Evolutionary conservation across 2,329 filamentous ascomycete genomes (phyloP), one percentile per base, ranked within the genome.

Genomic region (Alternaria sp.): DNA sequence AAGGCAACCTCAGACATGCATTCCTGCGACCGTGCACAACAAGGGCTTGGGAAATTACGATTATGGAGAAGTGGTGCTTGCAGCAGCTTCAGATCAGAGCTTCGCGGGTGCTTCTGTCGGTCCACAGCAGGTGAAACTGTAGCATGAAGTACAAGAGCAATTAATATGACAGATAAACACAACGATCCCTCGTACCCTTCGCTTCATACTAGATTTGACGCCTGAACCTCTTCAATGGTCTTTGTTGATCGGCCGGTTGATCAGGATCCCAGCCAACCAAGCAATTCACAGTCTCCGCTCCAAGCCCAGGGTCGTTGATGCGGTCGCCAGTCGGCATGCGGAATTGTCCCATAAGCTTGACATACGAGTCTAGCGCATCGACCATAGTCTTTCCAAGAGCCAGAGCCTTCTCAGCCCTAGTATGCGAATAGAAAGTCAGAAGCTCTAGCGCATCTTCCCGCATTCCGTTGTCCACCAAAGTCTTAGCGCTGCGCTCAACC

Each of bases 271-370:
- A 69, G 2, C 74, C 73, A 9, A 76, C 74, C 25, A 75, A 61
- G 21, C 74, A 76, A 45, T 75, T 76, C 11, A 74, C 74, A 10
- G 74, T 75, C 59, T 76, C 73, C 8, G 71, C 69, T 3, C 74
- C 74, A 43, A 68, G 61, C 8, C 73, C 74, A 5, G 70, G 68
- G 54, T 74, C 73, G 30, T 76, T 75, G 58, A 76, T 76, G 9
- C 66, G 62, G 17, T 62, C 51, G 3, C 72, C 73, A 15, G 43
- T 59, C 9, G 73, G 73, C 50, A 52, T 63, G 15, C 62, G 61
- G 43, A 72, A 75, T 13, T 65, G 63, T 5, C 71, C 71, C 21
- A 62, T 71, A 43, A 75, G 50, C 61, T 76, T 74, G 13, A 73
- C 63, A 52, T 74, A 72, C 11, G 69, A 59, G 46, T 74, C 71